Percentiles rank a stretch among this genome's conserved stretches.
Evolutionary conservation across 2,329 filamentous ascomycete species (phyloP).

Genomic region (Coccinonectria pachysandricola): DNA sequence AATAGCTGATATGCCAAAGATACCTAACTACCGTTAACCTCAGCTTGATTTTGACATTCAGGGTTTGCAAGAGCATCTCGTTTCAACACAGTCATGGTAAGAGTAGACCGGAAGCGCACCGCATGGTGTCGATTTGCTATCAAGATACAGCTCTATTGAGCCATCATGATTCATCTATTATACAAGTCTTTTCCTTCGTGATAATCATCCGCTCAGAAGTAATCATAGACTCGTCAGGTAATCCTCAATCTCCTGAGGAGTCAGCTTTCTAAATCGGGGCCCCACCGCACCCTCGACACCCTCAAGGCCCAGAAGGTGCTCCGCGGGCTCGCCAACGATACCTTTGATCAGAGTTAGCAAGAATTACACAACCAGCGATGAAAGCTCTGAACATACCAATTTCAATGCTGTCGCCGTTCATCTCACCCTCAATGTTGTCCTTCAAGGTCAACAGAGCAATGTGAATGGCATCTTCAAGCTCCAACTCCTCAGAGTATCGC

Average conservation of each 20-base stretch:
- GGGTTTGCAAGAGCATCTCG: too few relatives aligned
- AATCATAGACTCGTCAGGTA: conserved; percentile 94
- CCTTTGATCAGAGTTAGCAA: conserved; percentile 38
- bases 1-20: too few relatives aligned
- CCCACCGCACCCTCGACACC: conserved; percentile 77
- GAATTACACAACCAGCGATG: conserved; percentile 1
- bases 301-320: conserved; percentile 85
- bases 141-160: conserved; percentile 25
- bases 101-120: too few relatives aligned
- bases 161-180: conserved; percentile 36
- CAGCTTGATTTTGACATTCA: too few relatives aligned
- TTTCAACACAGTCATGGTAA: too few relatives aligned
- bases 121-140: too few relatives aligned
- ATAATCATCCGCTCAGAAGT: conserved; percentile 13
- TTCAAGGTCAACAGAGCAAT: conserved; percentile 95
- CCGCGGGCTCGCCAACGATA: conserved; percentile 88
- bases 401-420: conserved; percentile 97
- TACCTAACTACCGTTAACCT: too few relatives aligned
- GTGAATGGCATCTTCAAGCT: conserved; percentile 96
- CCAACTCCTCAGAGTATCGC: conserved; percentile 92
- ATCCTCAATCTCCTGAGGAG: conserved; percentile 96
- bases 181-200: conserved; percentile 30
- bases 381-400: conserved; percentile 60
- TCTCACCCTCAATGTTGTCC: conserved; percentile 98
- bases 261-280: conserved; percentile 87